Evolutionary conservation across 371 early-diverging fungal genomes (phyloP), one percentile per base, ranked within the genome.

Genomic region (Apophysomyces trapeziformis): DNA sequence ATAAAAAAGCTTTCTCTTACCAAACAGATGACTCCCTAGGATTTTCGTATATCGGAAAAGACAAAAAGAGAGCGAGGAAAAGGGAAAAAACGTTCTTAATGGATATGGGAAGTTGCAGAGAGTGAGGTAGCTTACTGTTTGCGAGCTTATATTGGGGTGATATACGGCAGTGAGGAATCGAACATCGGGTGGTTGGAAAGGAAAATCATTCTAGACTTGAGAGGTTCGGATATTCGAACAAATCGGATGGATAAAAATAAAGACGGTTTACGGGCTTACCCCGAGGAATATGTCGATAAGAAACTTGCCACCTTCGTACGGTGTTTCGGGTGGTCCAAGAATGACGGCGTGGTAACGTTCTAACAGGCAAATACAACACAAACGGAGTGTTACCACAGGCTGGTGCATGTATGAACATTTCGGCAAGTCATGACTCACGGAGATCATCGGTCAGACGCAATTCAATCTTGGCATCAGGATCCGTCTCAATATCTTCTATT

Each of bases 391-490:
- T 26, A 26, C 32, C 32, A 26, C 32, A 26, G 32, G 32, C 32
- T 26, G 32, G 32, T 26, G 32, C 32, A 26, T 26, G 32, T 26
- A 26, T 1, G 32, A 26, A 26, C 32, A 26, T 26, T 26, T 26
- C 32, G 32, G 32, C 2, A 26, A 26, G 32, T 50, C 54, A n/a
- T 16, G 21, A 50, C n/a, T 50, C 21, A 50, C 54, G 9, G 21
- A 50, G 21, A 21, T 50, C 54, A 21, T 50, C 54, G 16, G 54
- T 50, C 9, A 50, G 1, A 50, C 54, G 54, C 9, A 50, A 21
- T 21, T 50, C 54, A 21, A 50, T 50, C 16, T 50, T 50, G 16
- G 54, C 54, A 50, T 50, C 54, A 21, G 54, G 54, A 50, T 50
- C 54, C 21, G 54, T 21, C 21, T 50, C 21, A 50, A 50, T 50